A percentile compares a stretch with the other conserved stretches of the same genome.
Evolutionary conservation across 805 yeast genomes (phyloP).

Genomic region (Candida anglica): DNA sequence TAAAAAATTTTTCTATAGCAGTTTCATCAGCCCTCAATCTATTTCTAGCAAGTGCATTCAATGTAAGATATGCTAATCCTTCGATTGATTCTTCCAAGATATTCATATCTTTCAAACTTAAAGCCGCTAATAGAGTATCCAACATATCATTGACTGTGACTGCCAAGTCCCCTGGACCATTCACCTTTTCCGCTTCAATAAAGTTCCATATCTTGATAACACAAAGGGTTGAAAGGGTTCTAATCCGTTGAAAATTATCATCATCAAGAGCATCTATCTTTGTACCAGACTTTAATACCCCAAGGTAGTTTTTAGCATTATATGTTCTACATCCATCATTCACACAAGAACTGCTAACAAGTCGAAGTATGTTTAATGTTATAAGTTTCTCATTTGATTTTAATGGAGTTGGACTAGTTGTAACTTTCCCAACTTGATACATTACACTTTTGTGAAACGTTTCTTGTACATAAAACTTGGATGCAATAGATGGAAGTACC

Average conservation of each 20-base stretch:
- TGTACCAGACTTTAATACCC: conserved; percentile 35
- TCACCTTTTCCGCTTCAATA: conserved; percentile 27
- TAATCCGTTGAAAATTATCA: conserved; percentile 12
- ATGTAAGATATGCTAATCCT: conserved; percentile 47
- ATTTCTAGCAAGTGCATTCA: conserved; percentile 28
- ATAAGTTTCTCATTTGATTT: background rate
- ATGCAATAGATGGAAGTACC: conserved; percentile 18
- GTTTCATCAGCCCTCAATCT: conserved; percentile 31
- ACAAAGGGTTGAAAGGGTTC: conserved; percentile 39
- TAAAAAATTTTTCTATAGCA: conserved; percentile 19
- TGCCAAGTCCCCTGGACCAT: conserved; percentile 9
- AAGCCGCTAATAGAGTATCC: conserved; percentile 11
- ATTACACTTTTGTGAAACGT: conserved; percentile 13
- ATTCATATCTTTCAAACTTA: conserved; percentile 8
- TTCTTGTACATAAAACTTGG: conserved; percentile 17
- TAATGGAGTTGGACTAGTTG: conserved; percentile 2
- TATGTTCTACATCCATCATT: conserved; percentile 47
- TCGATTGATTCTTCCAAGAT: conserved; percentile 29
- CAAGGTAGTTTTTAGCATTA: conserved; percentile 42
- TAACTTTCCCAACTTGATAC: conserved; percentile 9
- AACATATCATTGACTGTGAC: conserved; percentile 24
- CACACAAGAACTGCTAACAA: conserved; percentile 40
- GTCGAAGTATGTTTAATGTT: background rate
- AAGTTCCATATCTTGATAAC: conserved; percentile 54
- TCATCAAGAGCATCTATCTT: conserved; percentile 8